These are phyloP conservation scores for Phlyctochytrium arcticum DNA, from an alignment of 192 early-diverging fungal genomes.

Conservation along the genomic window DNA sequence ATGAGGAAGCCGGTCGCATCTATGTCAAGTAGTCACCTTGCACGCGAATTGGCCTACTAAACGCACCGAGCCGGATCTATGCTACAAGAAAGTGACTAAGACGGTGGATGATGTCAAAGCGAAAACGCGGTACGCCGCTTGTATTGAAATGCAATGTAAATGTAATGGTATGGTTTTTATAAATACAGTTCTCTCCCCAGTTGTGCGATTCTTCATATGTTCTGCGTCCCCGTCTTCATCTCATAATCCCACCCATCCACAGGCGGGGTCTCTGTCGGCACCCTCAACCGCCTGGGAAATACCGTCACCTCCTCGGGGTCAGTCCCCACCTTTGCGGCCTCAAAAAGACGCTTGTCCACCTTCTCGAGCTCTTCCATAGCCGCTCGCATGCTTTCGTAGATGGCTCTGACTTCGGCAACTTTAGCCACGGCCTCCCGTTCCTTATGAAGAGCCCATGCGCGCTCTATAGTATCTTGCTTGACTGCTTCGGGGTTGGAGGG, in stretches of 20 bases:
- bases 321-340: constrained; percentile 27
- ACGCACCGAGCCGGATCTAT: too few relatives aligned
- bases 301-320: constrained; percentile 18
- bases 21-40: background rate
- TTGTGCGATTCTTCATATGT: too few relatives aligned
- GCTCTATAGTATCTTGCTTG: constrained; percentile 30
- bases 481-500: background rate
- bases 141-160: too few relatives aligned
- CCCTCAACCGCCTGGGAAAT: constrained; percentile 39
- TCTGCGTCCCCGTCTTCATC: constrained; percentile 13
- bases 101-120: too few relatives aligned
- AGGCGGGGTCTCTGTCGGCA: constrained; percentile 48
- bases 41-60: background rate
- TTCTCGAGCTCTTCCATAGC: constrained; percentile 48
- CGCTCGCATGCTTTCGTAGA: constrained; percentile 38
- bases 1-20: background rate
- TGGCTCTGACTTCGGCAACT: constrained; percentile 26
- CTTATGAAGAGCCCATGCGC: constrained; percentile 36
- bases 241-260: constrained; percentile 43
- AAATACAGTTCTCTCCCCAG: too few relatives aligned
- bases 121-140: too few relatives aligned
- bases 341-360: constrained; percentile 40
- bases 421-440: constrained; percentile 30
- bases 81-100: too few relatives aligned
- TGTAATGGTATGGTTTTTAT: too few relatives aligned